Evolutionary conservation across 1,139 yeast species (phyloP), one percentile per base, ranked within the genome.

Genomic region (Candida sanyaensis): DNA sequence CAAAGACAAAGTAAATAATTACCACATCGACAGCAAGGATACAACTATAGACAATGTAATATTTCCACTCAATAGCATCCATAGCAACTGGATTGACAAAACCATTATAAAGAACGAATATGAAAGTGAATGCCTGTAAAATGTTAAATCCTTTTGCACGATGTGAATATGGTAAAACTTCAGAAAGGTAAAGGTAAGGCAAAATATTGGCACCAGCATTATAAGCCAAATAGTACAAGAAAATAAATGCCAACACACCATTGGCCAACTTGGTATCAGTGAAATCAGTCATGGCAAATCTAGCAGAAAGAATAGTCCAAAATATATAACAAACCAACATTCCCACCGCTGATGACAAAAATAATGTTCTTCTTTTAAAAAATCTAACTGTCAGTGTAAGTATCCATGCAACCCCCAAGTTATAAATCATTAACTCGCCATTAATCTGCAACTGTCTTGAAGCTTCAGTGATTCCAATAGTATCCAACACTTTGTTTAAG

Each of bases 11-110:
- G 57, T 61, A 69, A 34, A 73, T 75, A 30, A 73, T 61, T 9
- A 60, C 49, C 17, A 71, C 54, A 53, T 75, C 78, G 40, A 69
- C 72, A 1, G 63, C 69, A 41, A 75, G 57, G 36, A 69, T 56
- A 60, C 75, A 68, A 54, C 77, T 65, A 62, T 62, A 81, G 8
- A 82, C 83, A 54, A 81, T 79, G 61, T 82, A 82, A 66, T 80
- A 82, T 58, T 77, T 80, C 84, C 85, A 81, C 37, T 69, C 71
- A 53, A 82, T 77, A 31, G 77, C 77, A 50, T 74, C 81, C 81
- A 82, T 75, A 30, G 85, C 87, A 58, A 82, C 72, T 5, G 86
- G 80, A 57, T 80, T 80, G 46, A 80, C 83, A 58, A 75, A 81
- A 38, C 80, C 66, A 49, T 65, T 65, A 50, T 57, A 64, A 44